Evolutionary conservation across 176 grass and related monocot genomes (phyloP).

Genomic region (Bothriochloa decipiens): DNA sequence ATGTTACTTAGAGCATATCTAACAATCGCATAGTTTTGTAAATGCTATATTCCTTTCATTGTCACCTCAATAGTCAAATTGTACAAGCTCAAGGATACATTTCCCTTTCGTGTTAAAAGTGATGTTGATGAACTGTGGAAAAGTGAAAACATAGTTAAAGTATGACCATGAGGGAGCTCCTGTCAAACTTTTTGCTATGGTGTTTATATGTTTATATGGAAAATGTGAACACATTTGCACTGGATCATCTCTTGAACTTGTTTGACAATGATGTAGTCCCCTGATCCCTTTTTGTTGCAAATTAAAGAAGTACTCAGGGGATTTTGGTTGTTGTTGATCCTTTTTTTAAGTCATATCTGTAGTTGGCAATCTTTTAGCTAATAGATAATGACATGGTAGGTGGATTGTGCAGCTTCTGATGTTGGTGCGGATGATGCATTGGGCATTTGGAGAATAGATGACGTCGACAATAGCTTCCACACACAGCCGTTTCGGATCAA

Average conservation of each 20-base stretch:
- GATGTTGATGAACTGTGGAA: neutral
- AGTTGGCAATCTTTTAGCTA: conserved; percentile 62
- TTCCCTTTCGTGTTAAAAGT: conserved; percentile 22
- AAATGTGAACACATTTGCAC: neutral
- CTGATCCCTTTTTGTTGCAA: conserved; percentile 15
- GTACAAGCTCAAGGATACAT: neutral
- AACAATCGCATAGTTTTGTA: neutral
- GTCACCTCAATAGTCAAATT: neutral
- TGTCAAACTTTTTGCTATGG: neutral
- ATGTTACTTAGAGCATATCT: neutral
- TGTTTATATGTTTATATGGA: neutral
- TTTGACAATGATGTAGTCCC: conserved; percentile 15
- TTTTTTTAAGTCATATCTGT: conserved; percentile 21
- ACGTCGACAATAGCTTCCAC: conserved; percentile 91
- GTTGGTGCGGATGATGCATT: conserved; percentile 67
- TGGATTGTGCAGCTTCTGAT: conserved; percentile 95
- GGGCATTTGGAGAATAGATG: conserved; percentile 94
- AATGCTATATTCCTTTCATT: conserved; percentile 27
- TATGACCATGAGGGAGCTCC: neutral
- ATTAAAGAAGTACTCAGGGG: neutral
- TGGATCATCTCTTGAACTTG: neutral
- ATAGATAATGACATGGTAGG: conserved; percentile 90
- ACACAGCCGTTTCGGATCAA: conserved; percentile 94
- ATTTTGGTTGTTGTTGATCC: conserved; percentile 9
- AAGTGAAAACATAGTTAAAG: neutral